phyloP scores from a whole-genome alignment of 768 basidiomycete genomes.

The Boletus sensibilis region DNA sequence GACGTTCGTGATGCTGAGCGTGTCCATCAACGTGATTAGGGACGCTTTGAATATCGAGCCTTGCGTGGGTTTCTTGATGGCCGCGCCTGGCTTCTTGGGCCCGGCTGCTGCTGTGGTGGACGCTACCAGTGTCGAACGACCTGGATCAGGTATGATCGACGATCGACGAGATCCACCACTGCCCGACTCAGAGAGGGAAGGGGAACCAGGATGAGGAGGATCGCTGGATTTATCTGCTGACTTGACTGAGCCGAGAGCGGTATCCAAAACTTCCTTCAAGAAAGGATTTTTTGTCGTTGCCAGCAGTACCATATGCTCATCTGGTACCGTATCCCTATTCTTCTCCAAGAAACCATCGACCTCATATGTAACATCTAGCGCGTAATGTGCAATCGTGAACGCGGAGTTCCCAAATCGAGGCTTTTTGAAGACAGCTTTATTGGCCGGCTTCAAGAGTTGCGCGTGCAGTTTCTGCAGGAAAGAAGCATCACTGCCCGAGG shows the following conservation, averaged over 20 bases:
- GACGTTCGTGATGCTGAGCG: slow-evolving; percentile 94
- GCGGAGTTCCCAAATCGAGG: slow-evolving; percentile 97
- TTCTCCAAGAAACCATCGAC: slow-evolving; percentile 98
- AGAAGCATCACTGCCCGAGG: slow-evolving; percentile 87
- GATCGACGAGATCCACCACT: slow-evolving; percentile 77
- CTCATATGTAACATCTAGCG: slow-evolving; percentile 97
- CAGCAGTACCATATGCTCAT: slow-evolving; percentile 92
- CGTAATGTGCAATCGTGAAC: slow-evolving; percentile 98
- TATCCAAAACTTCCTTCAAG: slow-evolving; percentile 91
- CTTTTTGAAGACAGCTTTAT: slow-evolving; percentile 93
- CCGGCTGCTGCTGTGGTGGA: slow-evolving; percentile 40
- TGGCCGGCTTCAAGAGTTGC: slow-evolving; percentile 82
- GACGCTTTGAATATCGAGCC: slow-evolving; percentile 99
- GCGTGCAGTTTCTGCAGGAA: slow-evolving; percentile 90
- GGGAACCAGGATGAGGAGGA: slow-evolving; percentile 68
- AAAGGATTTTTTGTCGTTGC: slow-evolving; percentile 87
- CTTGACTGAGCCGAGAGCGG: slow-evolving; percentile 76
- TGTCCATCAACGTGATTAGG: slow-evolving; percentile 92
- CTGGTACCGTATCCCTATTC: slow-evolving; percentile 97
- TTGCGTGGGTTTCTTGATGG: slow-evolving; percentile 90
- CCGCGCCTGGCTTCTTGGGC: slow-evolving; percentile 62
- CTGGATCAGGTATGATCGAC: slow-evolving; percentile 85
- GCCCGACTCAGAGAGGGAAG: slow-evolving; percentile 73
- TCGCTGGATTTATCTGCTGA: slow-evolving; percentile 45
- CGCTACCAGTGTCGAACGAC: slow-evolving; percentile 68